Evolutionary conservation across 345 rosid genomes (phyloP).

Genomic region (Citrus mangshanensis): DNA sequence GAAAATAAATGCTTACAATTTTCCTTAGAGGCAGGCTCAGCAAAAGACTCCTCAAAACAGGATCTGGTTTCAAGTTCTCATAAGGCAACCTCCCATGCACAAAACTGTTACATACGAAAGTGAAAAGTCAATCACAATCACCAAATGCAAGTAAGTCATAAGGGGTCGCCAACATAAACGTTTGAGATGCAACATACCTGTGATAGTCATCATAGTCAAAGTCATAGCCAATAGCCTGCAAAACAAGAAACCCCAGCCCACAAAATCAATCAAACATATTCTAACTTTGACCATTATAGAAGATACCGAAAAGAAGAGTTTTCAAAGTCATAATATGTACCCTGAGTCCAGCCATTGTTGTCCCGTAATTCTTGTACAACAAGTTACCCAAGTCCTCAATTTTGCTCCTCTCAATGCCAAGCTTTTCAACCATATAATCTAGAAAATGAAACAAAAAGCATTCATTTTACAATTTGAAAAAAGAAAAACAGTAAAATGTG

Average conservation of each 20-base stretch:
- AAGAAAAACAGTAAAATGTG: neutral
- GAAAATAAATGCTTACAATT: constrained; percentile 52
- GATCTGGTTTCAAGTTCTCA: constrained; percentile 84
- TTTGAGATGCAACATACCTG: constrained; percentile 28
- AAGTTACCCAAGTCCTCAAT: constrained; percentile 61
- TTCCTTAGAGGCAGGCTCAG: constrained; percentile 71
- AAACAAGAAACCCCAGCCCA: neutral
- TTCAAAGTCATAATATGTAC: constrained; percentile 41
- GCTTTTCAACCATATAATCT: constrained; percentile 88
- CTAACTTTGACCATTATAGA: neutral
- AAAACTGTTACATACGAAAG: constrained; percentile 33
- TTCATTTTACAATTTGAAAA: neutral
- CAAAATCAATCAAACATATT: neutral
- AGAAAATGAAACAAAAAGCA: neutral
- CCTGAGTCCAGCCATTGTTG: constrained; percentile 99
- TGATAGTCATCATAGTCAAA: constrained; percentile 94
- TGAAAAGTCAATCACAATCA: neutral
- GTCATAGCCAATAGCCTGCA: constrained; percentile 90
- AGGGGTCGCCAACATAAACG: neutral
- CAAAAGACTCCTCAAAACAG: constrained; percentile 71
- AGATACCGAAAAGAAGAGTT: neutral
- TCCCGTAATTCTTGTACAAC: constrained; percentile 89
- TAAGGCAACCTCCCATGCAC: constrained; percentile 95
- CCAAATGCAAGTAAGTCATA: neutral
- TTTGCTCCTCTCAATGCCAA: constrained; percentile 65